These are phyloP conservation scores for Neonectria ditissima DNA, from an alignment of 2,329 filamentous ascomycete species.

Conservation along the genomic window DNA sequence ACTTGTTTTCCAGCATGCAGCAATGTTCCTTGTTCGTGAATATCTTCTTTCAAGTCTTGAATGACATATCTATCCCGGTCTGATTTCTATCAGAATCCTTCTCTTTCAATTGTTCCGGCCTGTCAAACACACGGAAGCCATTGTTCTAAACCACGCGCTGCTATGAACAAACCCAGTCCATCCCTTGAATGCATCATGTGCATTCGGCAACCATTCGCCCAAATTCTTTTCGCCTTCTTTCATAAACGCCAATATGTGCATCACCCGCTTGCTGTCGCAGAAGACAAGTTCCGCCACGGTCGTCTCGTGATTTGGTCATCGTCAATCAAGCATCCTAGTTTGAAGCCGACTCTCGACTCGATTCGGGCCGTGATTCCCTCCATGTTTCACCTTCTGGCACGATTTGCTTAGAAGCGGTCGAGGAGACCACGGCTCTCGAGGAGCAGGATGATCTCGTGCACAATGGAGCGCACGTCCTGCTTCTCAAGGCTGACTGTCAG, in stretches of 20 bases:
- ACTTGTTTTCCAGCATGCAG: no score
- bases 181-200: neutral
- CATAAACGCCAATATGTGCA: constrained; percentile 19
- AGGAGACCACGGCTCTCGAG: constrained; percentile 90
- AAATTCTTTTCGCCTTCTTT: constrained; percentile 17
- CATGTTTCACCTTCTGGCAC: constrained; percentile 5
- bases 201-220: neutral
- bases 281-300: neutral
- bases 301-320: constrained; percentile 3
- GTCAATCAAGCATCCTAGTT: neutral
- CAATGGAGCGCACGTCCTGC: constrained; percentile 89
- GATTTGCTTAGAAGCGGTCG: constrained; percentile 69
- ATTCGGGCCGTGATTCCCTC: constrained; percentile 8
- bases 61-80: neutral
- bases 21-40: neutral
- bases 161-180: constrained; percentile 2
- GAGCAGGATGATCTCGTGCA: constrained; percentile 95
- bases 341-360: constrained; percentile 5
- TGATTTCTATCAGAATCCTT: constrained; percentile 14
- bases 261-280: constrained; percentile 3
- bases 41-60: neutral
- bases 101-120: constrained; percentile 3
- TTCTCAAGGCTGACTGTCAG: constrained; percentile 87
- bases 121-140: neutral
- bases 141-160: neutral